Percentiles rank a stretch among this genome's conserved stretches.
Evolutionary conservation across 2,329 filamentous ascomycete species (phyloP).

Genomic region (Neoarthrinium moseri): DNA sequence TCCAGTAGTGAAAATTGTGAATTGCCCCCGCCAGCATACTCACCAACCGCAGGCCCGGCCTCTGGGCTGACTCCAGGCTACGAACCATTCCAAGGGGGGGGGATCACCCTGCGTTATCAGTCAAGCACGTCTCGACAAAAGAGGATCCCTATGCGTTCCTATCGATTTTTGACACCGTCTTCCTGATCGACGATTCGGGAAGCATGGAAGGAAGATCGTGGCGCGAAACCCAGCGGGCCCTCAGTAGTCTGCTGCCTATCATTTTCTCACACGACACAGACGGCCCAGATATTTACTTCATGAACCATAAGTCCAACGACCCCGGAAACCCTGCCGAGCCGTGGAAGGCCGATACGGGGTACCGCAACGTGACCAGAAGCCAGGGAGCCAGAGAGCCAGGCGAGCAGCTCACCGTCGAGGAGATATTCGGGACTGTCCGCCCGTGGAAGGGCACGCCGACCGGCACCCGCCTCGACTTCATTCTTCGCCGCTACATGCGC

Average conservation of each 20-base stretch:
- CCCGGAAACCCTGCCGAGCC: constrained; percentile 27
- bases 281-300: constrained; percentile 88
- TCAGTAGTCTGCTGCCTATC: constrained; percentile 70
- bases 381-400: neutral
- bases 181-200: constrained; percentile 88
- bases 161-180: constrained; percentile 77
- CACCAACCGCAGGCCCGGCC: neutral
- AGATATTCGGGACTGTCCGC: constrained; percentile 65
- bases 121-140: neutral
- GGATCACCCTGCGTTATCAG: neutral
- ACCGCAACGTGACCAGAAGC: constrained; percentile 59
- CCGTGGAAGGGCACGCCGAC: constrained; percentile 75
- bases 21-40: constrained; percentile 10
- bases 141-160: constrained; percentile 60
- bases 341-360: constrained; percentile 48
- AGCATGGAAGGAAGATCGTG: constrained; percentile 80
- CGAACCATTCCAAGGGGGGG: too few relatives aligned
- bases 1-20: too few relatives aligned
- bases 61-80: neutral
- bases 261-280: constrained; percentile 78
- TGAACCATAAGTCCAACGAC: constrained; percentile 62
- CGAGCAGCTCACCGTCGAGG: constrained; percentile 53
- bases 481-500: constrained; percentile 71
- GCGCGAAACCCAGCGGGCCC: constrained; percentile 69
- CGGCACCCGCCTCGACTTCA: constrained; percentile 66